phyloP scores from a whole-genome alignment of 2,329 filamentous ascomycete species.

The Cercospora zeina region DNA sequence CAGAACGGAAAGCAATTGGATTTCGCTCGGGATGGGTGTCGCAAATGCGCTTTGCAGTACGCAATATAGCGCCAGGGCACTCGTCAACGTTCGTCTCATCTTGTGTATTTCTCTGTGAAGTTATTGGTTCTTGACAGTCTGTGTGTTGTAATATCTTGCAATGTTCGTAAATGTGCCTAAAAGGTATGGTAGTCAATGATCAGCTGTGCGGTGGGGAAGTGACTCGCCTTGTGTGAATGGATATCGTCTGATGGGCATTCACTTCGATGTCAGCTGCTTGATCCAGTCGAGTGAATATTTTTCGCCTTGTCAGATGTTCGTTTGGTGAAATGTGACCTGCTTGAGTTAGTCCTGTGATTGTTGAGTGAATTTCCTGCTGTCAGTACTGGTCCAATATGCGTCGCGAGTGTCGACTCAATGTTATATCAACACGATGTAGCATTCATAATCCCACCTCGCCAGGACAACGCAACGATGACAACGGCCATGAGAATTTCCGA shows the following conservation, averaged over 20 bases:
- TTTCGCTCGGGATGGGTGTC: not conserved
- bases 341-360: not conserved
- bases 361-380: not conserved
- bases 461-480: not conserved
- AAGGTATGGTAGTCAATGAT: not conserved
- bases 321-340: not conserved
- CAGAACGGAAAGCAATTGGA: not conserved
- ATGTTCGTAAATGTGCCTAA: not conserved
- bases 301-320: not conserved
- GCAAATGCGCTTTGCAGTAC: not conserved
- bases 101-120: not conserved
- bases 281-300: no score
- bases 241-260: not conserved
- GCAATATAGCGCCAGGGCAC: not conserved
- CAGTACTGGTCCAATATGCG: not conserved
- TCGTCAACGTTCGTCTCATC: not conserved
- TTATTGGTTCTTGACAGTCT: not conserved
- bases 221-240: not conserved
- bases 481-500: not conserved
- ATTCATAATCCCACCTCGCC: not conserved
- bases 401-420: not conserved
- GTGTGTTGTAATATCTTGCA: not conserved
- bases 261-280: not conserved
- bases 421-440: not conserved
- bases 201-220: not conserved